Evolutionary conservation across 805 yeast species (phyloP), one percentile per base, ranked within the genome.

Genomic region (Hemisphaericaspora nanyangensis): DNA sequence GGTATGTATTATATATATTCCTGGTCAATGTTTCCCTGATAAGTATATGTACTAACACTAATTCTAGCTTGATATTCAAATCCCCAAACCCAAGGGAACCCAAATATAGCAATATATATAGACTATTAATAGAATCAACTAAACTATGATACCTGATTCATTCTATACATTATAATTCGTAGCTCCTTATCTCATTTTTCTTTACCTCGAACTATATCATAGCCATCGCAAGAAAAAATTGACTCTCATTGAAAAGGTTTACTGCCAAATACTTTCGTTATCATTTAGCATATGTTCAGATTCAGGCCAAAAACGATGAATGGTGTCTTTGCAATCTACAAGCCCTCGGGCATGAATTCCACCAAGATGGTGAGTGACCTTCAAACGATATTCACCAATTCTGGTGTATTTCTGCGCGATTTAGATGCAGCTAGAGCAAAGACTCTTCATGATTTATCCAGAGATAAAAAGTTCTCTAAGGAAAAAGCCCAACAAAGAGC

Each of bases 281-380:
- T n/a, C n/a, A n/a, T n/a, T 19, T 4, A 2, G 13, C 34, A 24
- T 30, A 46, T 47, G 49, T 39, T 40, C 46, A 7, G 37, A 39
- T 42, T 26, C 25, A 25, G 31, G 13, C 38, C 40, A 11, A 44
- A 34, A 25, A 47, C 40, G 24, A 86, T 91, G 96, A 87, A 89
- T 52, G 98, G 99, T 31, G 76, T 93, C 1, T 87, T 91, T 68
- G 98, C 98, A 7, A 77, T 91, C 31, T 82, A 83, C 47, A 91
- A 91, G 58, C 98, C 98, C 0, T 65, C 80, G 12, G 97, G 97
- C 0, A 74, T 85, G 10, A 70, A 95, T 1, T 89, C 97, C 0
- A 77, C 89, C 15, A 77, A 82, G 39, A 80, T 87, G 40, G 71
- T 93, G 38, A 74, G 76, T 32, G 77, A 77, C 35, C 47, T 91